Conservation (phyloP, 2,329 filamentous ascomycete species). For the Pseudocercospora ulei region DNA sequence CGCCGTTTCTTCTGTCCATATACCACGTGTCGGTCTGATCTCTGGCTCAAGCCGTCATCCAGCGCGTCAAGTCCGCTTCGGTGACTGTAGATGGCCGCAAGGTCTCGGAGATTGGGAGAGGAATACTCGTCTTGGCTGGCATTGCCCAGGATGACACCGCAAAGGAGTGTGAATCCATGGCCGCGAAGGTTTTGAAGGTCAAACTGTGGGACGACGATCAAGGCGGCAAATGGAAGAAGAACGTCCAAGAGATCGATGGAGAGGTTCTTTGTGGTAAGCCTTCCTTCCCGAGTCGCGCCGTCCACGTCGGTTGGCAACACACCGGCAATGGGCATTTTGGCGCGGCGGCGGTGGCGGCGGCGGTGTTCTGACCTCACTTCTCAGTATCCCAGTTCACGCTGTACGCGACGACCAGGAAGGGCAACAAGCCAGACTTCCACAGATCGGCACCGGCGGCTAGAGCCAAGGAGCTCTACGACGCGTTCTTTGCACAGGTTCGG, state of each 20-base stretch:
- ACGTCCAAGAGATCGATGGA: conserved; percentile 75
- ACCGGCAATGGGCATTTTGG: too few species aligned
- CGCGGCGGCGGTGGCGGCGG: too few species aligned
- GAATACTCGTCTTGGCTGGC: conserved; percentile 81
- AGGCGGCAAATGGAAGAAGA: conserved; percentile 80
- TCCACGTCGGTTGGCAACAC: too few species aligned
- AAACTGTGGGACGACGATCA: conserved; percentile 82
- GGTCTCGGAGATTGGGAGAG: conserved; percentile 82
- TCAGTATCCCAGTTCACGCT: conserved; percentile 94
- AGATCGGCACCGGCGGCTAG: conserved; percentile 69
- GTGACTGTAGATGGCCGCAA: conserved; percentile 88
- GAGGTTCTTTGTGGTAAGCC: conserved; percentile 83
- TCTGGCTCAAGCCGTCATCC: conserved; percentile 62
- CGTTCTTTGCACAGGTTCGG: conserved; percentile 69
- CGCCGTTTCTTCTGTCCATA: conserved; percentile 9
- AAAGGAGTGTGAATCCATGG: conserved; percentile 76
- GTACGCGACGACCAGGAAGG: conserved; percentile 86
- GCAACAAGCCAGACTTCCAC: conserved; percentile 90
- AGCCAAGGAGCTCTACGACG: conserved; percentile 70
- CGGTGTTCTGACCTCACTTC: conserved; percentile 12
- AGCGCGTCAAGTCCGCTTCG: conserved; percentile 87
- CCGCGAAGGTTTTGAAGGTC: conserved; percentile 76
- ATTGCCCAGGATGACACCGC: conserved; percentile 82
- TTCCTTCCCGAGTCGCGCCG: conserved; percentile 1
- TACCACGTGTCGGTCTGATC: conserved; percentile 23